Evolutionary conservation across 148 eudicot genomes (phyloP), one percentile per base, ranked within the genome.

Genomic region (Vaccinium vitisidaea): DNA sequence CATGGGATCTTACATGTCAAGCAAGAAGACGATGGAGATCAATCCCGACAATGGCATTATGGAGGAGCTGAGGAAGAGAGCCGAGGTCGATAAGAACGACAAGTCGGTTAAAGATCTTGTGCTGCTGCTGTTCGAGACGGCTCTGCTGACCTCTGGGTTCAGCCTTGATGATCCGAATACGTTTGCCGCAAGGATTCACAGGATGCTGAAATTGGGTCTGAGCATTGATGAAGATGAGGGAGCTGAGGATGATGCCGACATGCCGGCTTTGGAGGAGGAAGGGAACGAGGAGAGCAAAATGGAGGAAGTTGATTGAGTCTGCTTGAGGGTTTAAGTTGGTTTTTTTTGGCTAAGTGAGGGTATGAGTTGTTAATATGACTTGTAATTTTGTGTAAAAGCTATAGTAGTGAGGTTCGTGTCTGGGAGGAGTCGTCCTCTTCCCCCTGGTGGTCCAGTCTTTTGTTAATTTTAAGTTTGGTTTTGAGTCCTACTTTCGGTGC

Each of bases 11-110:
- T 95, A 95, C 93, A 95, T 95, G 98, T 94, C 98, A 0, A 94
- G 98, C 91, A 95, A 95, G 95, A 95, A 95, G 88, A 94, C 98
- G 0, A 95, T 95, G 98, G 98, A 95, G 78, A 95, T 95, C 12
- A 95, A 95, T 78, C 98, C 98, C 0, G 98, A 95, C 10, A 95
- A 94, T 77, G 95, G 96, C 0, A 94, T 95, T 19, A 94, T 95
- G 96, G 98, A 95, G 88, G 98, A 95, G 90, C 77, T 95, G 8
- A 92, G 98, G 90, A 94, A 94, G 88, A 87, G 98, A 43, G 96
- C 98, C 0, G 98, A 95, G 90, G 96, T 92, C 0, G 98, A 95
- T 43, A 95, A 93, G 95, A 95, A 95, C 4, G 98, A 95, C 80
- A 95, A 95, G 86, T 93, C 95, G 0, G 98, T 95, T 3, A 93